Percentiles rank a stretch among this genome's conserved stretches.
These are phyloP conservation scores for bread wheat (Triticum aestivum) DNA, from an alignment of 176 grass and related monocot species.

Conservation along the genomic window IWGSC_CS_RefSeq_v2.1 NC_057800.1:571610625-571611124, in stretches of 20 bases:
- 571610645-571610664: constrained; percentile 48
- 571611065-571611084: too few species aligned
- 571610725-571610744: background rate
- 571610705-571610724: constrained; percentile 1
- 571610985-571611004: background rate
- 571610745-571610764: constrained; percentile 31
- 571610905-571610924: constrained; percentile 31
- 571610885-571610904: background rate
- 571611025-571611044: too few species aligned
- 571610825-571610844: constrained; percentile 21
- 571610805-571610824: constrained; percentile 78
- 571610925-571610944: constrained; percentile 42
- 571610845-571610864: background rate
- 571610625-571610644: constrained; percentile 85
- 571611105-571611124: too few species aligned
- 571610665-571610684: constrained; percentile 53
- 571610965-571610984: constrained; percentile 33
- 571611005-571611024: too few species aligned
- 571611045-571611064: too few species aligned
- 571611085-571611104: too few species aligned
- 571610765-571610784: constrained; percentile 56
- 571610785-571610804: constrained; percentile 89
- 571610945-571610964: constrained; percentile 25
- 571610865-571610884: background rate
- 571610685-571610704: constrained; percentile 40